Evolutionary conservation across 2,329 filamentous ascomycete genomes (phyloP), one percentile per base, ranked within the genome.

Genomic region (Simplicillium sp.): DNA sequence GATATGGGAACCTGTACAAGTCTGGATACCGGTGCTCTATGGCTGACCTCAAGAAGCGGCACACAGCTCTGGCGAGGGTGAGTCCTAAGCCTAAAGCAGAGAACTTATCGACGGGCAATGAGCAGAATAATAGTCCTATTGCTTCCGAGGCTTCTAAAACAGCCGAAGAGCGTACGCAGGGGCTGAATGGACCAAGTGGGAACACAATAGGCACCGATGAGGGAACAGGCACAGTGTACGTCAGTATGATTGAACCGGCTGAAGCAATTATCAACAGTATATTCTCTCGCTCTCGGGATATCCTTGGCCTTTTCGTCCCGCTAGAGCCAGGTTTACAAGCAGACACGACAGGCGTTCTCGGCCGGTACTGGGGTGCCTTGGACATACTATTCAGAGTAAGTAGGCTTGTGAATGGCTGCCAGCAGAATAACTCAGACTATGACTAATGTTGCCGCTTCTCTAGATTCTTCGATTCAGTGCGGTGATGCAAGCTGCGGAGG

Each of bases 381-480:
- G 38, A 40, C 16, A 14, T 11, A 13, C 12, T 40, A 11, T 40
- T 40, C 16, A 40, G 38, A 13, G 38, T 40, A 31, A 35, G 38
- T 36, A 8, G 2, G 7, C 7, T 20, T 33, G 15, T 4, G 11
- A 5, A 25, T 25, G 9, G 20, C 9, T 5, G 6, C 5, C 7
- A 5, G 11, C 3, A 12, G 6, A 8, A 11, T 34, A 11, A 3
- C n/a, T 33, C 28, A 14, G 14, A 18, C 15, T 18, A 5, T 36
- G 6, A 18, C 13, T 36, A 36, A 36, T 20, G 17, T 3, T 28
- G 6, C 36, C 13, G 18, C 4, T 9, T 25, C 15, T 14, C 25
- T 28, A 37, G 36, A 7, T 20, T 17, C 31, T 40, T 29, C 38
- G 32, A 35, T 29, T 28, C n/a, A 2, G 31, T 11, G 38, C 38